Conservation (phyloP, 1,284 basidiomycete species). For the Cryptococcus sp. region DNA sequence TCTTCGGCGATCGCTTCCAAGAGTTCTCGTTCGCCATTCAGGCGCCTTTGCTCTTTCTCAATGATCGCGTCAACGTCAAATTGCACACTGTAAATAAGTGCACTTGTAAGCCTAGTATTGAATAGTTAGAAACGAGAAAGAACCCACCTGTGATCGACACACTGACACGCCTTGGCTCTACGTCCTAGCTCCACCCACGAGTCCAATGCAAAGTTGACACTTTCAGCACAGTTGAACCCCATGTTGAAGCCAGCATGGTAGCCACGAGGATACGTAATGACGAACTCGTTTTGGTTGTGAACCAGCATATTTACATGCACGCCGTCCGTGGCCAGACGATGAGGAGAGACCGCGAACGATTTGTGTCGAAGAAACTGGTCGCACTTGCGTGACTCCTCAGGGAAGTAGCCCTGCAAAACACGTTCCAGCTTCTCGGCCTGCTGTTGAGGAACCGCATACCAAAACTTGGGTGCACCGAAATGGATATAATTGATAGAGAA, state of each 20-base stretch:
- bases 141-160: conserved; percentile 74
- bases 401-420: conserved; percentile 82
- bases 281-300: conserved; percentile 89
- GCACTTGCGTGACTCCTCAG: conserved; percentile 78
- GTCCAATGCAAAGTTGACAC: conserved; percentile 95
- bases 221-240: conserved; percentile 96
- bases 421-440: conserved; percentile 75
- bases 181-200: conserved; percentile 90
- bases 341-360: conserved; percentile 90
- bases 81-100: conserved; percentile 64
- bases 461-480: conserved; percentile 93
- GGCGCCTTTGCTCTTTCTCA: conserved; percentile 56
- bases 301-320: conserved; percentile 86
- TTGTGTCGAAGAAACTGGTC: conserved; percentile 96
- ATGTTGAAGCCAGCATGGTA: conserved; percentile 98
- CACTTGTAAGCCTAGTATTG: background rate
- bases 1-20: conserved; percentile 36
- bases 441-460: conserved; percentile 93
- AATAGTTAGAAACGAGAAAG: background rate
- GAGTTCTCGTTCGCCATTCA: conserved; percentile 51
- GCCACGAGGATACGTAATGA: conserved; percentile 91
- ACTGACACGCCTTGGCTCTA: conserved; percentile 77
- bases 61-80: conserved; percentile 86
- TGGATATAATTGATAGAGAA: conserved; percentile 99
- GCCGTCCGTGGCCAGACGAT: conserved; percentile 72